Conservation (phyloP, 2,329 filamentous ascomycete genomes). For the Reticulascus tulasneorum region DNA sequence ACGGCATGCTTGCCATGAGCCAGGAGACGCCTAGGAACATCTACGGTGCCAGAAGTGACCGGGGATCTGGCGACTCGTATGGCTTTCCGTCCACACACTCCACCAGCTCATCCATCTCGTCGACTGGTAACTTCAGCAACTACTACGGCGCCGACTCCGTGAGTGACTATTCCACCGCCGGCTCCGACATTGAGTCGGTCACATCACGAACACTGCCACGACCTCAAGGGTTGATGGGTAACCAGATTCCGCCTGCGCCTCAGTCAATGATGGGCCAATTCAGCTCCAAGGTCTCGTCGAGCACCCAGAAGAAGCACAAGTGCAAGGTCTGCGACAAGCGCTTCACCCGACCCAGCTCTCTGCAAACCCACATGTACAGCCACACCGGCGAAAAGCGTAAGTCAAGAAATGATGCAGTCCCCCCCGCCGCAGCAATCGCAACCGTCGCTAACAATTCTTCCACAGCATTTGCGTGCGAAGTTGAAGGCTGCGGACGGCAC, state of each 20-base stretch:
- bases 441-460: background rate
- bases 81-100: conserved; percentile 85
- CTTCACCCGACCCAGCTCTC: conserved; percentile 87
- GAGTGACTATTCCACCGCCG: conserved; percentile 87
- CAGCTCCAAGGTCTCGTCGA: conserved; percentile 92
- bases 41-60: conserved; percentile 66
- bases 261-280: conserved; percentile 99
- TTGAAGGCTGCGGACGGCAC: conserved; percentile 89
- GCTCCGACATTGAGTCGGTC: conserved; percentile 80
- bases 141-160: conserved; percentile 83
- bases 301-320: conserved; percentile 98
- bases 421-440: background rate
- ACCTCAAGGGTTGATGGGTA: conserved; percentile 60
- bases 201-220: conserved; percentile 79
- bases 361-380: conserved; percentile 98
- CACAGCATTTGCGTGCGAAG: conserved; percentile 86
- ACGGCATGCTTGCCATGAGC: conserved; percentile 93
- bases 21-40: conserved; percentile 91
- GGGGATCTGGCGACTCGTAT: conserved; percentile 80
- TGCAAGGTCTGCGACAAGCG: conserved; percentile 99
- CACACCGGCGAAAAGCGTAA: conserved; percentile 97
- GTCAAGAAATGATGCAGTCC: conserved; percentile 31
- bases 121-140: conserved; percentile 81
- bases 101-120: conserved; percentile 87
- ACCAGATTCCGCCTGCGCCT: conserved; percentile 71